Conservation (phyloP, 768 basidiomycete genomes). For the Lentinula boryana region DNA sequence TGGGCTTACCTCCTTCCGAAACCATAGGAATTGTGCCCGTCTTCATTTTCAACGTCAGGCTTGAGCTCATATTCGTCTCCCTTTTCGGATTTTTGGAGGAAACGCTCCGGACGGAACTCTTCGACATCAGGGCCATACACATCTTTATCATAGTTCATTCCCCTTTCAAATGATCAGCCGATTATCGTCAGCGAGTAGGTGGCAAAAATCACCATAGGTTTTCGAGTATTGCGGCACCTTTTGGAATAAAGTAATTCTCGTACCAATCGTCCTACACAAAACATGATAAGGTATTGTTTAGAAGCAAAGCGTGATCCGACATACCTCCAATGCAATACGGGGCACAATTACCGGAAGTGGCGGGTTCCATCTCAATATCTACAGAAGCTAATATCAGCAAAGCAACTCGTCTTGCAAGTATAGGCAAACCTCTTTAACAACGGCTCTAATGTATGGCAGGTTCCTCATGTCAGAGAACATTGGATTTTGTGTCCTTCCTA, state of each 20-base stretch:
- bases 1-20: conserved; percentile 15
- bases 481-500: conserved; percentile 16
- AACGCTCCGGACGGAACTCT: conserved; percentile 14
- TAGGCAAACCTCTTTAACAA: conserved; percentile 9
- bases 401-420: conserved; percentile 15
- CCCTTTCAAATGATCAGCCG: conserved; percentile 4
- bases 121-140: conserved; percentile 16
- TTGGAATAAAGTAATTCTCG: conserved; percentile 19
- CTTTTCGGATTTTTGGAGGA: conserved; percentile 10
- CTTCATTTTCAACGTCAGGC: conserved; percentile 16
- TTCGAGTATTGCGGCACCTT: conserved; percentile 13
- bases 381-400: conserved; percentile 8
- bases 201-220: background rate
- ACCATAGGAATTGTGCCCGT: conserved; percentile 18
- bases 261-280: conserved; percentile 17
- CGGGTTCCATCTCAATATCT: background rate
- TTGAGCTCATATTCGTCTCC: conserved; percentile 9
- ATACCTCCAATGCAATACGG: conserved; percentile 15
- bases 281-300: background rate
- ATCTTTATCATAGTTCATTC: conserved; percentile 15
- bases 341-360: conserved; percentile 15
- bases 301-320: background rate
- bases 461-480: conserved; percentile 10
- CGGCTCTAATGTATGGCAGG: conserved; percentile 14
- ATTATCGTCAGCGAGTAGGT: background rate